Evolutionary conservation across 1,139 yeast species (phyloP).

Genomic region (Yarrowia galli): DNA sequence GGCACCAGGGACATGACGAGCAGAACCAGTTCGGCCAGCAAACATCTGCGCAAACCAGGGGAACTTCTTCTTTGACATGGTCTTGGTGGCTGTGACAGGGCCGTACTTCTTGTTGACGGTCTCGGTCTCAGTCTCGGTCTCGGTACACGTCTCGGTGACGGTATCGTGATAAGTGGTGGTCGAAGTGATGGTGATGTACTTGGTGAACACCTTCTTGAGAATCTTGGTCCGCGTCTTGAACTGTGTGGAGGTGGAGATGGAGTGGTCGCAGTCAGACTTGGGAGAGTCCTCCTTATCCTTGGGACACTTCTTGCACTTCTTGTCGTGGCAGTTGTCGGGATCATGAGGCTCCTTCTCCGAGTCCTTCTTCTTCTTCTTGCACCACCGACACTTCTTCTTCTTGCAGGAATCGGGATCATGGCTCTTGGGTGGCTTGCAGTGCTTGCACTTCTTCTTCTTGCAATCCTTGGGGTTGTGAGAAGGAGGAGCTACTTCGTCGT

Average conservation of each 20-base stretch:
- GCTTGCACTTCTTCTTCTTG: constrained; percentile 31
- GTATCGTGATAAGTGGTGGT: constrained; percentile 5
- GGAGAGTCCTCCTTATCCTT: constrained; percentile 2
- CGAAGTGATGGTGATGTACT: constrained; percentile 8
- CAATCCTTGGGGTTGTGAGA: constrained; percentile 22
- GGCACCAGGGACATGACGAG: constrained; percentile 12
- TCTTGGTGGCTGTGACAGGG: constrained; percentile 6
- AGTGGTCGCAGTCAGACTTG: constrained; percentile 32
- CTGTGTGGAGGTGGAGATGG: constrained; percentile 3
- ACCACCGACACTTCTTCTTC: constrained; percentile 33
- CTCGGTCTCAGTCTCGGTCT: constrained; percentile 10
- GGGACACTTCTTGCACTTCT: constrained; percentile 29
- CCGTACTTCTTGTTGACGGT: constrained; percentile 29
- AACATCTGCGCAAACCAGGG: constrained; percentile 33
- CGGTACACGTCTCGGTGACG: constrained; percentile 11
- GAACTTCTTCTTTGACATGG: constrained; percentile 30
- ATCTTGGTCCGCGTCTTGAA: constrained; percentile 32
- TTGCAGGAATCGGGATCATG: constrained; percentile 23
- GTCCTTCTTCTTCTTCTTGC: constrained; percentile 17
- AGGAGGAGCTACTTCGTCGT: constrained; percentile 16
- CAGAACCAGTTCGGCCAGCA: constrained; percentile 1
- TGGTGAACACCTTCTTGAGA: constrained; percentile 20
- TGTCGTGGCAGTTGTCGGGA: constrained; percentile 15
- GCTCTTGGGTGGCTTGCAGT: constrained; percentile 27
- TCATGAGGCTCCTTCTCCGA: constrained; percentile 5